Conservation (phyloP, 192 early-diverging fungal species). For the Endogone sp. region DNA sequence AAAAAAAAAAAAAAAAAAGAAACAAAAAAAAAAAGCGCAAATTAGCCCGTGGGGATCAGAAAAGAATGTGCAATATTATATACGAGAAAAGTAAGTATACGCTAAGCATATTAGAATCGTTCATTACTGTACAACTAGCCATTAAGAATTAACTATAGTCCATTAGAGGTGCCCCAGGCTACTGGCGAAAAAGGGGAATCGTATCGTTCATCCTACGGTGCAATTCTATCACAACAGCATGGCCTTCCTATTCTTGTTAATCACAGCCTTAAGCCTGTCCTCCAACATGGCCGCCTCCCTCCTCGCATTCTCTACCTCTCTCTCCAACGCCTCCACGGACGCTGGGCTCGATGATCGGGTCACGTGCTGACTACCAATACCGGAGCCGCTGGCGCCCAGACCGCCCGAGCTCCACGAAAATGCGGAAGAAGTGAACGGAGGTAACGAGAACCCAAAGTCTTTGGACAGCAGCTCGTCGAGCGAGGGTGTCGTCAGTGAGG, state of each 20-base stretch:
- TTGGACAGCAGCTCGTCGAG: background rate
- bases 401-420: background rate
- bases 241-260: conserved; percentile 17
- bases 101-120: too few relatives aligned
- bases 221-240: background rate
- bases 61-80: too few relatives aligned
- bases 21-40: too few relatives aligned
- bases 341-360: background rate
- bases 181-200: too few relatives aligned
- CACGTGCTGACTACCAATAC: background rate
- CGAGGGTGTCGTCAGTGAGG: background rate
- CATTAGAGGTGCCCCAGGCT: too few relatives aligned
- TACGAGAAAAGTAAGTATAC: too few relatives aligned
- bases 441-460: background rate
- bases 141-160: too few relatives aligned
- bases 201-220: too few relatives aligned
- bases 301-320: conserved; percentile 22
- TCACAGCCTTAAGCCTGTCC: conserved; percentile 17
- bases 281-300: conserved; percentile 16
- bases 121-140: too few relatives aligned
- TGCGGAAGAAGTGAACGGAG: background rate
- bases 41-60: too few relatives aligned
- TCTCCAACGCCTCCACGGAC: conserved; percentile 20
- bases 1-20: too few relatives aligned
- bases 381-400: background rate